Evolutionary conservation across 208 protist species (phyloP).

Genomic region (Leishmania aethiopica): DNA sequence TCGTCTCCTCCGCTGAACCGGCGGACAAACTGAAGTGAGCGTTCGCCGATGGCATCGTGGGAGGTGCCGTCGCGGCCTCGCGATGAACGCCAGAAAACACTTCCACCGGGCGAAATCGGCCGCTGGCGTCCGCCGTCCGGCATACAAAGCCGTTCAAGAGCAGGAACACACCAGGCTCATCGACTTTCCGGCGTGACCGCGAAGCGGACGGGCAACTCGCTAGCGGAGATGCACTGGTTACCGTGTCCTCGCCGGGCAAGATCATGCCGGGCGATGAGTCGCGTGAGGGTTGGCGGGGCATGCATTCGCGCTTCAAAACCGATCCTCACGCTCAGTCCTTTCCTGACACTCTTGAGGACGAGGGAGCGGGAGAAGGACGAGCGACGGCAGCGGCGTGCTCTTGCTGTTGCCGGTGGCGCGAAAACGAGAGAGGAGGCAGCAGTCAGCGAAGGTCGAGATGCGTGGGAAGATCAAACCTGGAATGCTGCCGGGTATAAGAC

Average conservation of each 20-base stretch:
- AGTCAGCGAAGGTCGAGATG: background rate
- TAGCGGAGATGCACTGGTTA: background rate
- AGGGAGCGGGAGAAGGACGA: background rate
- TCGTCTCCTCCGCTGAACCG: background rate
- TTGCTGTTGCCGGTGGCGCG: background rate
- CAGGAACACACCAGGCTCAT: slow-evolving; percentile 43
- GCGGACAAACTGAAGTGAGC: background rate
- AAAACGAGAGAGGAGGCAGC: background rate
- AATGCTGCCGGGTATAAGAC: background rate
- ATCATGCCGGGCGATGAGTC: background rate
- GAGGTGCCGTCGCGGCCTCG: background rate
- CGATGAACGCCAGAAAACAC: slow-evolving; percentile 62
- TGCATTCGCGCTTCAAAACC: background rate
- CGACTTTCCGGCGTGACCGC: background rate
- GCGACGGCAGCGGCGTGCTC: background rate
- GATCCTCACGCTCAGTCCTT: background rate
- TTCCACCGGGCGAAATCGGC: slow-evolving; percentile 60
- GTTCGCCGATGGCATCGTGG: slow-evolving; percentile 4
- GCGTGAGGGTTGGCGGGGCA: background rate
- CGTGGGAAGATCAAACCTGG: background rate
- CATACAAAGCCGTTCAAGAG: slow-evolving; percentile 79
- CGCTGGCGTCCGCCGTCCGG: slow-evolving; percentile 47
- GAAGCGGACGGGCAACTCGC: background rate
- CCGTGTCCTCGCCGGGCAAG: background rate
- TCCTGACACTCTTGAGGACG: too few species aligned